Evolutionary conservation across 805 yeast genomes (phyloP), one percentile per base, ranked within the genome.

Genomic region (Kockiozyma suomiensis): DNA sequence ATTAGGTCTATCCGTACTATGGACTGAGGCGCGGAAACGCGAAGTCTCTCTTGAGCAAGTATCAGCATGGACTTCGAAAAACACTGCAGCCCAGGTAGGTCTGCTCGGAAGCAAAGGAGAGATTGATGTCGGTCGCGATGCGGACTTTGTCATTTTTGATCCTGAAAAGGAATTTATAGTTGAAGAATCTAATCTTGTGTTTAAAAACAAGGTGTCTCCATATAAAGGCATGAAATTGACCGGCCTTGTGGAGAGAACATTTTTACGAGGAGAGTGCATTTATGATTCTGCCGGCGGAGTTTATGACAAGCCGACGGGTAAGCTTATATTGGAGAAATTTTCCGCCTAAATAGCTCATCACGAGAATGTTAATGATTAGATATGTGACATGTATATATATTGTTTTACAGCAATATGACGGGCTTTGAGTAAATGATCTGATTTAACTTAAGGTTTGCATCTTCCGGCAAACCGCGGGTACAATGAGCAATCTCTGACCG

Each of bases 401-500:
- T 6, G 7, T 23, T 8, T 35, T 33, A 50, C n/a, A 32, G 8
- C n/a, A 35, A n/a, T n/a, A n/a, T n/a, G n/a, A n/a, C n/a, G n/a
- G n/a, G n/a, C n/a, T n/a, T n/a, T n/a, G n/a, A n/a, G n/a, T n/a
- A n/a, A n/a, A n/a, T n/a, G n/a, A n/a, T n/a, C n/a, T n/a, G n/a
- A n/a, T n/a, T 33, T 19, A 19, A 8, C 7, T 70, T 77, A 93
- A 79, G 99, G 99, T 78, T 85, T 90, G 81, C 98, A 93, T 82
- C 99, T 87, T 64, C 98, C 99, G 57, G 96, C 81, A 82, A 90
- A 94, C 78, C 99, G 89, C 68, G 99, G 99, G 76, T 93, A 94
- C 76, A 96, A 81, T 32, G 97, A 88, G 77, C 99, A 94, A 76
- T 94, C 99, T 79, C 99, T 88, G 64, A 94, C 99, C 35, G 99